These are phyloP conservation scores for Trichoderma gamsii DNA, from an alignment of 495 filamentous ascomycete species.

Conservation along the genomic window DNA sequence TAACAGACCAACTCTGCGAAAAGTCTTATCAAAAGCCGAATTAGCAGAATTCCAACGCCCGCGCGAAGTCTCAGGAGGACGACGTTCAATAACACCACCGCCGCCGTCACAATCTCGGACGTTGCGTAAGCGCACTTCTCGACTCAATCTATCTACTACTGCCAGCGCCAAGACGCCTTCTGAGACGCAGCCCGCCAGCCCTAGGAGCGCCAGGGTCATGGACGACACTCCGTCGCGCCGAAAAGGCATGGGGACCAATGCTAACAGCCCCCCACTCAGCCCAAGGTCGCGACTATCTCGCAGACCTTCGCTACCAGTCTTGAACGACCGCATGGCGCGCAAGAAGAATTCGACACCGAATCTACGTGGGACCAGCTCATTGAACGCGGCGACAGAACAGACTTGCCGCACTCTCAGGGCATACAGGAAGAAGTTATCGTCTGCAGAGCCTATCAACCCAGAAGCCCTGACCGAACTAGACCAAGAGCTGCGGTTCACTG, in stretches of 20 bases:
- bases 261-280: conserved; percentile 40
- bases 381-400: conserved; percentile 73
- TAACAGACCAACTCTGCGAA: conserved; percentile 58
- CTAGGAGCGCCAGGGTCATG: conserved; percentile 23
- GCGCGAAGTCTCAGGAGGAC: background rate
- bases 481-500: conserved; percentile 70
- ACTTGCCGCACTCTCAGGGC: conserved; percentile 70
- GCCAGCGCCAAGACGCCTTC: conserved; percentile 30
- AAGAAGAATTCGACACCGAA: conserved; percentile 26
- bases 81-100: conserved; percentile 45
- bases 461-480: conserved; percentile 69
- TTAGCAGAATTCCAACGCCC: conserved; percentile 66
- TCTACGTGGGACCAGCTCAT: conserved; percentile 44
- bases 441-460: conserved; percentile 54
- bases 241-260: conserved; percentile 32
- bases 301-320: conserved; percentile 51
- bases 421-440: conserved; percentile 75
- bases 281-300: conserved; percentile 41
- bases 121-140: conserved; percentile 40
- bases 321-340: conserved; percentile 19
- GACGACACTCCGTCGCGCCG: conserved; percentile 38
- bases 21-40: conserved; percentile 69
- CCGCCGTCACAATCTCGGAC: conserved; percentile 59
- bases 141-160: conserved; percentile 30
- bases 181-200: conserved; percentile 26